These are phyloP conservation scores for Diaporthe caulivora DNA, from an alignment of 2,329 filamentous ascomycete genomes.

Conservation along the genomic window DNA sequence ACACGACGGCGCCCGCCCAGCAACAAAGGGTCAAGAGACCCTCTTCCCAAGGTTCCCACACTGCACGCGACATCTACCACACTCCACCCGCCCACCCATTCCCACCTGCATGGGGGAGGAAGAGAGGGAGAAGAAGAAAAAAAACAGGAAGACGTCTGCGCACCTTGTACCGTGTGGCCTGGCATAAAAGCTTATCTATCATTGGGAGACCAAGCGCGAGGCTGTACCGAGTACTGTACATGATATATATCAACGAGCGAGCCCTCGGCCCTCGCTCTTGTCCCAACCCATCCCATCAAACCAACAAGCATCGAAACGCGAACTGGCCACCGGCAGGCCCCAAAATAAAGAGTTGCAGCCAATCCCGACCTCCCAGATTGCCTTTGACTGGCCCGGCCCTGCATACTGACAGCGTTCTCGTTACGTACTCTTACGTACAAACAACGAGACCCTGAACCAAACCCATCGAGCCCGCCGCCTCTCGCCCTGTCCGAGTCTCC, in stretches of 20 bases:
- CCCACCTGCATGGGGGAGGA: neutral
- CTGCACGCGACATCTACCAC: conserved; percentile 27
- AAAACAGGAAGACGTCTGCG: neutral
- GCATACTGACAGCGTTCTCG: conserved; percentile 33
- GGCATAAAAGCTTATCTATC: conserved; percentile 18
- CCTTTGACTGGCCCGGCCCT: conserved; percentile 27
- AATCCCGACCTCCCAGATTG: conserved; percentile 30
- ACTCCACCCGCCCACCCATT: conserved; percentile 28
- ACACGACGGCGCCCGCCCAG: conserved; percentile 23
- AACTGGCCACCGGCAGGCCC: conserved; percentile 22
- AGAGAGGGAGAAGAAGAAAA: neutral
- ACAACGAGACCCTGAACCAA: conserved; percentile 40
- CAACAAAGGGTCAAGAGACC: conserved; percentile 24
- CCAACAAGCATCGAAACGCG: conserved; percentile 20
- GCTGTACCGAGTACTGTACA: neutral
- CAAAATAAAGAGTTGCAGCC: conserved; percentile 30
- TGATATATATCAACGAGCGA: neutral
- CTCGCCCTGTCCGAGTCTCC: conserved; percentile 7
- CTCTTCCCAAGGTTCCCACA: neutral
- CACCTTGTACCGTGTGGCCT: conserved; percentile 22
- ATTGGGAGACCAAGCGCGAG: conserved; percentile 27
- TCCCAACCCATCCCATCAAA: neutral
- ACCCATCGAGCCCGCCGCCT: neutral
- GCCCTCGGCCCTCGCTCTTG: conserved; percentile 32
- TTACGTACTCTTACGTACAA: conserved; percentile 51